These are phyloP conservation scores for Lentinula guzmanii DNA, from an alignment of 768 basidiomycete species.

Conservation along the genomic window DNA sequence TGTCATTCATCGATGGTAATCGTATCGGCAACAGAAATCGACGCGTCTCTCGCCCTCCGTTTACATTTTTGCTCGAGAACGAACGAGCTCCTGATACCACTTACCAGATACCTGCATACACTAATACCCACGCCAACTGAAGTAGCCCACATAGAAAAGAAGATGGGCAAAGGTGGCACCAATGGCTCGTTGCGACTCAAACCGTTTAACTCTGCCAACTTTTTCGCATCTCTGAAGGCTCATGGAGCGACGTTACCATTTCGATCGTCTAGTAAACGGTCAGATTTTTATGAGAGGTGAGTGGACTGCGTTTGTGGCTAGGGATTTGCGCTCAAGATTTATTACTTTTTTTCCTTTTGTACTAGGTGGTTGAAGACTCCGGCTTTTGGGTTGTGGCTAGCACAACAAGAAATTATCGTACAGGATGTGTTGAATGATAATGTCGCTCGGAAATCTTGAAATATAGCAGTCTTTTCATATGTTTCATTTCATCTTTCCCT, in stretches of 20 bases:
- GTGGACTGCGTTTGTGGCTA: background rate
- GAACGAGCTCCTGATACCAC: constrained; percentile 78
- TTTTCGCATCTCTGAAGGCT: constrained; percentile 66
- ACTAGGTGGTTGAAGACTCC: constrained; percentile 63
- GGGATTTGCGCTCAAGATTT: background rate
- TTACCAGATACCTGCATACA: constrained; percentile 87
- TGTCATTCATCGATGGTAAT: no score
- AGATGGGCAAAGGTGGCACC: background rate
- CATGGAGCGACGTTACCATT: constrained; percentile 73
- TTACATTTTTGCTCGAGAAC: constrained; percentile 84
- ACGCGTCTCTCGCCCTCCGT: constrained; percentile 61
- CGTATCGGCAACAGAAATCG: constrained; percentile 37
- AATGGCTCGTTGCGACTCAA: constrained; percentile 43
- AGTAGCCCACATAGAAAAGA: constrained; percentile 26
- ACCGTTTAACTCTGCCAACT: constrained; percentile 63
- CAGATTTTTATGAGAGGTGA: constrained; percentile 65
- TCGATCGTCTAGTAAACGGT: constrained; percentile 55
- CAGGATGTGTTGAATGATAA: constrained; percentile 42
- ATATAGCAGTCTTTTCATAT: background rate
- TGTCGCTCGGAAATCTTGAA: background rate
- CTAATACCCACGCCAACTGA: constrained; percentile 72
- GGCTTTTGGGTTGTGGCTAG: constrained; percentile 76
- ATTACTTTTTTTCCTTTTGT: background rate
- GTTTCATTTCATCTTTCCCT: background rate
- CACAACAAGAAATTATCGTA: constrained; percentile 68